Conservation (phyloP, 148 eudicot genomes). For the Vaccinium myrtillus region DNA sequence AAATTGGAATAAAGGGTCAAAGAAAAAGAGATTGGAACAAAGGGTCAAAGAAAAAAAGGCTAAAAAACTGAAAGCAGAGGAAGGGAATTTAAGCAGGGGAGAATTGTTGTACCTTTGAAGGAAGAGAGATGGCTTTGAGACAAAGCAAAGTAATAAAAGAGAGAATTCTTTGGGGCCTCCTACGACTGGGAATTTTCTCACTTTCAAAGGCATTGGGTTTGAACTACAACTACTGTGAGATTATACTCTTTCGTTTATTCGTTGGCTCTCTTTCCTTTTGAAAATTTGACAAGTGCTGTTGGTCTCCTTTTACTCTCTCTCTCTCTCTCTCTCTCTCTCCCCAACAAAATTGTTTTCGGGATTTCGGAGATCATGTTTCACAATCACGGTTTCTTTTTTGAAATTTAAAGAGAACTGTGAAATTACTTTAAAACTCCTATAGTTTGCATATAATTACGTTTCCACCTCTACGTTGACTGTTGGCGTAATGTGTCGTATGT, state of each 20-base stretch:
- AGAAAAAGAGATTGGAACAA: background rate
- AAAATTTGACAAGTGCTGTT: background rate
- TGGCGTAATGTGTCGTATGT: background rate
- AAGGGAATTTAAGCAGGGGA: background rate
- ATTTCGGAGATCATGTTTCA: background rate
- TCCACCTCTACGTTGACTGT: background rate
- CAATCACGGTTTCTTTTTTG: background rate
- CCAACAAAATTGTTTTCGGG: background rate
- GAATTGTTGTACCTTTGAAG: constrained; percentile 4
- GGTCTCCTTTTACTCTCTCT: background rate
- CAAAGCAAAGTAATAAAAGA: constrained; percentile 22
- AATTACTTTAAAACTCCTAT: background rate
- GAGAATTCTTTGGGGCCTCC: constrained; percentile 11
- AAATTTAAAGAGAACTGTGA: background rate
- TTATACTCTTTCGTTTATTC: background rate
- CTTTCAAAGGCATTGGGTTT: constrained; percentile 9
- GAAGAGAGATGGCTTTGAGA: constrained; percentile 29
- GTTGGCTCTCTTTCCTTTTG: background rate
- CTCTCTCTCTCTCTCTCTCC: background rate
- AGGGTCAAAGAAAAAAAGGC: background rate
- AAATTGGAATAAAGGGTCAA: background rate
- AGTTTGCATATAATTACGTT: background rate
- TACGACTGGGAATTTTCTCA: constrained; percentile 9
- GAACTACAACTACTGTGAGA: background rate
- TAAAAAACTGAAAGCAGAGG: background rate